Evolutionary conservation across 805 yeast genomes (phyloP).

Genomic region (Hanseniaspora clermontiae): DNA sequence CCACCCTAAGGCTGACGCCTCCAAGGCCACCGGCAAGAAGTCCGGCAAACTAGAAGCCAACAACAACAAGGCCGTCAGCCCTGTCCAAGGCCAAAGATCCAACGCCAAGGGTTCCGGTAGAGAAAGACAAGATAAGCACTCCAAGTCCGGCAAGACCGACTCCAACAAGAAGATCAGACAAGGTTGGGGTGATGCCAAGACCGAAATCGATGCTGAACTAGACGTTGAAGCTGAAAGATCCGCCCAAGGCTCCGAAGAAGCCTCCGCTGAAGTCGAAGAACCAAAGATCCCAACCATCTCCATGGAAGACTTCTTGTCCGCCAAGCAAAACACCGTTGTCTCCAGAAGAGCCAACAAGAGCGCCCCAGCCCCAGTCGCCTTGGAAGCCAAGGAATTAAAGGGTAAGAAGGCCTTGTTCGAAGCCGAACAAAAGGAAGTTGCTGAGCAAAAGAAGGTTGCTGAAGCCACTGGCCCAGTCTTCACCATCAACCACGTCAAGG

Average conservation of each 20-base stretch:
- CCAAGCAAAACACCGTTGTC: slow-evolving; percentile 28
- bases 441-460: slow-evolving; percentile 54
- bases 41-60: slow-evolving; percentile 50
- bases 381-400: slow-evolving; percentile 26
- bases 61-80: slow-evolving; percentile 54
- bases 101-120: slow-evolving; percentile 43
- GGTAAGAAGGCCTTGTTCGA: slow-evolving; percentile 52
- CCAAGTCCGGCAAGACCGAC: slow-evolving; percentile 74
- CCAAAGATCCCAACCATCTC: slow-evolving; percentile 51
- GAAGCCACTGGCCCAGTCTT: slow-evolving; percentile 18
- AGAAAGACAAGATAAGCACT: slow-evolving; percentile 62
- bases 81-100: slow-evolving; percentile 37
- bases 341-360: slow-evolving; percentile 31
- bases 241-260: slow-evolving; percentile 48
- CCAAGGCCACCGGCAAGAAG: slow-evolving; percentile 53
- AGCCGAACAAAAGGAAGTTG: slow-evolving; percentile 47
- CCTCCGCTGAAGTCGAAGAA: slow-evolving; percentile 34
- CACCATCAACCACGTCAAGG: slow-evolving; percentile 7
- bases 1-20: slow-evolving; percentile 69
- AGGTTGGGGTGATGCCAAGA: slow-evolving; percentile 78
- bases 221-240: slow-evolving; percentile 33
- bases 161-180: slow-evolving; percentile 69
- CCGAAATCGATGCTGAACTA: slow-evolving; percentile 44
- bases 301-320: slow-evolving; percentile 75
- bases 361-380: slow-evolving; percentile 32